phyloP scores from a whole-genome alignment of 345 rosid species.

The Melaleuca alternifolia region DNA sequence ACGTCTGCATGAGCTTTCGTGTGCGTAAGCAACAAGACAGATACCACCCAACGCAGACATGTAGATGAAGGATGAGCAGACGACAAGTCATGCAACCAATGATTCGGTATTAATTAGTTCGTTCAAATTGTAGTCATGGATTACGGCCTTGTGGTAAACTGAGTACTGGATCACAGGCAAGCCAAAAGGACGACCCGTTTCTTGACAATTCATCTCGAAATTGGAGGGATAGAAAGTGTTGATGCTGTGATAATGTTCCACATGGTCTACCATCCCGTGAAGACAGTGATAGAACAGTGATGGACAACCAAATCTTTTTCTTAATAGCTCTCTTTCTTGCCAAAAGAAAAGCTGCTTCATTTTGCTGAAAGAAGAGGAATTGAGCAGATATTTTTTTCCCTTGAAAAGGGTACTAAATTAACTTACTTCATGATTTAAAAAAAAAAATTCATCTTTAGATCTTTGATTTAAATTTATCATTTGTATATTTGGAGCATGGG shows the following conservation, averaged over 20 bases:
- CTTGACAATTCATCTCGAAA: not conserved
- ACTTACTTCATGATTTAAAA: not conserved
- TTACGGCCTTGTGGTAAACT: not conserved
- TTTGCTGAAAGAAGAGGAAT: not conserved
- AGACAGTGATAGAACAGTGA: slow-evolving; percentile 12
- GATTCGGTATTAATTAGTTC: not conserved
- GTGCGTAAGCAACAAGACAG: not conserved
- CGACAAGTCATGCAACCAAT: not conserved
- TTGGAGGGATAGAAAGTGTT: not conserved
- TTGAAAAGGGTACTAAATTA: not conserved
- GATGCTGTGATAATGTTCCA: not conserved
- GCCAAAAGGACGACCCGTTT: not conserved
- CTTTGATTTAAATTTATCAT: not conserved
- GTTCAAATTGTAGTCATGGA: not conserved
- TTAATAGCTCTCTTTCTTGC: not conserved
- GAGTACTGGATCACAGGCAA: not conserved
- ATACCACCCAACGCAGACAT: not conserved
- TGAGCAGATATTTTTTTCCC: not conserved
- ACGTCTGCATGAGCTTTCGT: not conserved
- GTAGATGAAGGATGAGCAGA: not conserved
- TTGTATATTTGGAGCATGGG: not conserved
- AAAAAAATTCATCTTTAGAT: not conserved
- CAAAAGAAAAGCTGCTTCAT: not conserved
- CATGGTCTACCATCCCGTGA: not conserved
- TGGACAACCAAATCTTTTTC: slow-evolving; percentile 10